Evolutionary conservation across 495 filamentous ascomycete species (phyloP).

Genomic region (Astrothelium macrocarpum): DNA sequence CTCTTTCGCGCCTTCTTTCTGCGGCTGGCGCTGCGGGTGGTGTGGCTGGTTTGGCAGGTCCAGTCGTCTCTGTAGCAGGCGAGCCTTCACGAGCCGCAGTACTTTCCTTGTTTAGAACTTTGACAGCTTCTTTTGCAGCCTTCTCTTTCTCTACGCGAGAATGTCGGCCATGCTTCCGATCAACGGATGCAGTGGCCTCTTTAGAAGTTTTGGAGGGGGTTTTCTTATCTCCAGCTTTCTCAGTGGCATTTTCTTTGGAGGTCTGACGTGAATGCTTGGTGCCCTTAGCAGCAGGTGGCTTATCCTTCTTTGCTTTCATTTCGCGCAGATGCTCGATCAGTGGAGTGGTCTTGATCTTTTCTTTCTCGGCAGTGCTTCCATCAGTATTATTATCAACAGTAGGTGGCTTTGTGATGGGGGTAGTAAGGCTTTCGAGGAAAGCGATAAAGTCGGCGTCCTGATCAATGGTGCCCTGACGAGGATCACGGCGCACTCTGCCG

Average conservation of each 20-base stretch:
- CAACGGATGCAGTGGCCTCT: conserved; percentile 21
- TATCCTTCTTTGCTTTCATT: conserved; percentile 80
- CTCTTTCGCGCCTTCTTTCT: conserved; percentile 54
- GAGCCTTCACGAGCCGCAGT: conserved; percentile 27
- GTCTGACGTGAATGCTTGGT: conserved; percentile 39
- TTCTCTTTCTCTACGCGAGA: conserved; percentile 40
- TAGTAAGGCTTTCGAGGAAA: conserved; percentile 79
- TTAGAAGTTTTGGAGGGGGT: conserved; percentile 20
- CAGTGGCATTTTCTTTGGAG: conserved; percentile 40
- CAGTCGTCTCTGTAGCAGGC: conserved; percentile 13
- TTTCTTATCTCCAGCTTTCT: conserved; percentile 46
- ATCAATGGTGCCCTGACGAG: conserved; percentile 87
- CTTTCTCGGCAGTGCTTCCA: conserved; percentile 42
- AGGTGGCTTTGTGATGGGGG: conserved; percentile 51
- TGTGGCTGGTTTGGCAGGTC: conserved; percentile 25
- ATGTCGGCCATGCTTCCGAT: conserved; percentile 35
- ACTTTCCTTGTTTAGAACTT: conserved; percentile 60
- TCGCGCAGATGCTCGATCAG: conserved; percentile 83
- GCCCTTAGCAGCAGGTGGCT: conserved; percentile 40
- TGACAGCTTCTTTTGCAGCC: conserved; percentile 64
- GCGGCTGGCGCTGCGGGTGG: conserved; percentile 30
- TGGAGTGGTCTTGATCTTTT: conserved; percentile 69
- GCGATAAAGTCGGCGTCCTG: conserved; percentile 90
- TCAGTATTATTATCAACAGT: conserved; percentile 42
- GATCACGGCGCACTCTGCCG: conserved; percentile 63